Conservation (phyloP, 2,329 filamentous ascomycete genomes). For the Orbilia oligospora region DNA sequence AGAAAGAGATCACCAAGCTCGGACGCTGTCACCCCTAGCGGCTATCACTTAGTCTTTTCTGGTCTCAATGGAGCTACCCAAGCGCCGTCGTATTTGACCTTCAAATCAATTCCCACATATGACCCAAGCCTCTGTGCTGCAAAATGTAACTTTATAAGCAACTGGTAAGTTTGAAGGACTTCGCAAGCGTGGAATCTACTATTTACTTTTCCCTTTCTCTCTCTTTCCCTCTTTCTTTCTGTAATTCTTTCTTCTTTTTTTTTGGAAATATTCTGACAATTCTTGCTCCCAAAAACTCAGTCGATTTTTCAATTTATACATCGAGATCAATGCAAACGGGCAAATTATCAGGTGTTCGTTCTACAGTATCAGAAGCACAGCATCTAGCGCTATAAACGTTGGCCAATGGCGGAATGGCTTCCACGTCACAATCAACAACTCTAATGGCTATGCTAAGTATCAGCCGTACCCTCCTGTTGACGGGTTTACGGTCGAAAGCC, state of each 20-base stretch:
- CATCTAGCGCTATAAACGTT: constrained; percentile 25
- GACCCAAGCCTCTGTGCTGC: constrained; percentile 23
- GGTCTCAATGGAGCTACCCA: constrained; percentile 31
- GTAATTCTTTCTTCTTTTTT: too few relatives aligned
- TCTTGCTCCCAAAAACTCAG: neutral
- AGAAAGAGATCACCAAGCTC: constrained; percentile 26
- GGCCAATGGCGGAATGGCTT: constrained; percentile 26
- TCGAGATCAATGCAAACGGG: constrained; percentile 16
- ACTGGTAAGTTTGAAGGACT: neutral
- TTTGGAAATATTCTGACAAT: neutral
- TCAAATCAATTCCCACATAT: constrained; percentile 1
- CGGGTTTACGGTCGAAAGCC: constrained; percentile 13
- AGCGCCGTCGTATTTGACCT: constrained; percentile 24
- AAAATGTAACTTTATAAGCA: constrained; percentile 27
- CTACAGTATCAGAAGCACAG: constrained; percentile 19
- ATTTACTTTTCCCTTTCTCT: neutral
- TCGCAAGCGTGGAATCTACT: neutral
- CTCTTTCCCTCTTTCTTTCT: too few relatives aligned
- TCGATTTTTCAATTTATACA: constrained; percentile 38
- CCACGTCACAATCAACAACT: constrained; percentile 27
- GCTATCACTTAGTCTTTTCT: constrained; percentile 30
- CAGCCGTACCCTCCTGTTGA: constrained; percentile 10
- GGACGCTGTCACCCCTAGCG: neutral
- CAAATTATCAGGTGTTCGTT: constrained; percentile 32
- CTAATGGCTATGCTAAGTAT: constrained; percentile 33